A percentile compares a stretch with the other conserved stretches of the same genome.
These are phyloP conservation scores for Inonotus hispidus DNA, from an alignment of 1,284 basidiomycete genomes.

Conservation along the genomic window DNA sequence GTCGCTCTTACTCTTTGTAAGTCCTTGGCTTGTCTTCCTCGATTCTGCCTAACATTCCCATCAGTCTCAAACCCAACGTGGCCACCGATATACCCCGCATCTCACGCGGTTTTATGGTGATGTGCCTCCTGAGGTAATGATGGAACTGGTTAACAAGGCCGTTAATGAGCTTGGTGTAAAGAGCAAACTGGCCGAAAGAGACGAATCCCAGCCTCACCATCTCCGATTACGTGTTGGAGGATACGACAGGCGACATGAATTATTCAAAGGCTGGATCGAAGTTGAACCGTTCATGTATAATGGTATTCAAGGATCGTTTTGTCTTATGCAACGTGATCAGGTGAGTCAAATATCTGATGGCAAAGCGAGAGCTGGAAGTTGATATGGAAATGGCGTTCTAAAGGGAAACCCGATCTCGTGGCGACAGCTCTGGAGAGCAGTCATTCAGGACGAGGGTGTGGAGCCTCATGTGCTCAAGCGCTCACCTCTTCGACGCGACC, in stretches of 20 bases:
- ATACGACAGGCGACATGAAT: slow-evolving; percentile 51
- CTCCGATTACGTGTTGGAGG: slow-evolving; percentile 57
- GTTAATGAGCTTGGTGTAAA: slow-evolving; percentile 46
- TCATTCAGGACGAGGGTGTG: slow-evolving; percentile 45
- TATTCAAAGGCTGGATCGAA: slow-evolving; percentile 66
- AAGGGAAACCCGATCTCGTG: slow-evolving; percentile 73
- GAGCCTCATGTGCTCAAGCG: slow-evolving; percentile 51
- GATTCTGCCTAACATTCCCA: neutral
- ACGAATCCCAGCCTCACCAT: slow-evolving; percentile 21
- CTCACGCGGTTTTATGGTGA: slow-evolving; percentile 74
- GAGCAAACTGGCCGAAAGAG: slow-evolving; percentile 36
- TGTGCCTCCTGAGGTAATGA: slow-evolving; percentile 45
- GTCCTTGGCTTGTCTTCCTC: slow-evolving; percentile 5
- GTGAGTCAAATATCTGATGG: slow-evolving; percentile 32
- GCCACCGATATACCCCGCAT: slow-evolving; percentile 59
- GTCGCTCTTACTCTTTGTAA: slow-evolving; percentile 53
- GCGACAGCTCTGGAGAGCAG: slow-evolving; percentile 63
- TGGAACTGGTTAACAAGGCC: slow-evolving; percentile 46
- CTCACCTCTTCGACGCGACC: neutral
- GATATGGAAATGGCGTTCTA: neutral
- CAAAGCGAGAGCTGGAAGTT: neutral
- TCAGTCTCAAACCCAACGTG: slow-evolving; percentile 72
- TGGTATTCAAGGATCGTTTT: slow-evolving; percentile 50
- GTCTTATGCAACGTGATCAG: slow-evolving; percentile 59
- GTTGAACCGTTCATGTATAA: slow-evolving; percentile 50